Evolutionary conservation across 176 grass and related monocot species (phyloP).

Genomic region (Aegilops umbellulata): DNA sequence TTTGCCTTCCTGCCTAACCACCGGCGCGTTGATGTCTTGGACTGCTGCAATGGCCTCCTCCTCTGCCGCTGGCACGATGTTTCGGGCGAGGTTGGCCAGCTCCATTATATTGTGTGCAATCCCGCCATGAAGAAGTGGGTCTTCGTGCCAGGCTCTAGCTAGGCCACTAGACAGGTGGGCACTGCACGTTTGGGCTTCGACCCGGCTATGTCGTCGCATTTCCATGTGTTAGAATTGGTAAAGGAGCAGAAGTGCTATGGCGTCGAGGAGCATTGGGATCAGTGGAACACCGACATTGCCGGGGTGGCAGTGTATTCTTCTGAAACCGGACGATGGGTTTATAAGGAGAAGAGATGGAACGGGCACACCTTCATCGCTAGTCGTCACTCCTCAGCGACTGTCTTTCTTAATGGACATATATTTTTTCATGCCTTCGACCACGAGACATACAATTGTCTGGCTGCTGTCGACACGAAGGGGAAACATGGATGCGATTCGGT

Average conservation of each 20-base stretch:
- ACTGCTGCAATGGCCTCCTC: neutral
- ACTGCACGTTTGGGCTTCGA: neutral
- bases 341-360: neutral
- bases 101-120: neutral
- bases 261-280: too few relatives aligned
- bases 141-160: neutral
- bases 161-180: neutral
- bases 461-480: neutral
- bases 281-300: too few relatives aligned
- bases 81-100: neutral
- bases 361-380: neutral
- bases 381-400: neutral
- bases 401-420: neutral
- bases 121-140: neutral
- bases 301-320: neutral
- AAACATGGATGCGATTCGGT: neutral
- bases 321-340: neutral
- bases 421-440: neutral
- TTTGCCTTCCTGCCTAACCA: constrained; percentile 6
- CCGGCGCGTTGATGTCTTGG: neutral
- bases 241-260: neutral
- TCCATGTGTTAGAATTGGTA: neutral
- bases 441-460: neutral
- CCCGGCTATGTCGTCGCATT: neutral
- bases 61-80: neutral